Percentiles rank a stretch among this genome's conserved stretches.
Conservation (phyloP, 345 rosid species). For the Camelina hispida region DNA sequence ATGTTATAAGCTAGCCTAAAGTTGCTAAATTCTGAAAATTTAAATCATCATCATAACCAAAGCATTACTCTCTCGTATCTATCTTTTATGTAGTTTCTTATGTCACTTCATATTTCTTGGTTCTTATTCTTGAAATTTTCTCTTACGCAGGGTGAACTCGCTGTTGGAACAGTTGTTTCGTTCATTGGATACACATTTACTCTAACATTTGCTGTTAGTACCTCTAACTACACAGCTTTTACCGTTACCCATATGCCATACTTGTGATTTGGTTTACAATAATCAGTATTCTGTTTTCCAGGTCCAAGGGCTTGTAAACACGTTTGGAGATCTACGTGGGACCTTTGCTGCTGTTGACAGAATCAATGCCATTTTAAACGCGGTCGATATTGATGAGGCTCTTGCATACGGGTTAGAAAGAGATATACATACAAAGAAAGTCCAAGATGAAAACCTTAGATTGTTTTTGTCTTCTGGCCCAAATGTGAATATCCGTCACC, state of each 20-base stretch:
- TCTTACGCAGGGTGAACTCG: conserved; percentile 80
- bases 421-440: conserved; percentile 67
- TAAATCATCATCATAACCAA: not conserved
- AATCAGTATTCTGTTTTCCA: conserved; percentile 39
- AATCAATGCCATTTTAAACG: conserved; percentile 79
- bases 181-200: conserved; percentile 97
- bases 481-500: conserved; percentile 48
- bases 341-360: conserved; percentile 87
- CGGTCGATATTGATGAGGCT: conserved; percentile 81
- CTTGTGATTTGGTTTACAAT: conserved; percentile 22
- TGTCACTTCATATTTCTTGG: not conserved
- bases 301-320: conserved; percentile 98
- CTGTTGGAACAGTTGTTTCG: conserved; percentile 91
- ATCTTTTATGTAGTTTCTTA: conserved; percentile 2
- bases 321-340: conserved; percentile 95
- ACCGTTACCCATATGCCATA: conserved; percentile 21
- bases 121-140: conserved; percentile 10
- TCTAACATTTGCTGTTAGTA: conserved; percentile 87
- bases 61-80: not conserved
- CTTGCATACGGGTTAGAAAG: conserved; percentile 90
- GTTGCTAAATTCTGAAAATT: not conserved
- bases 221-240: conserved; percentile 29
- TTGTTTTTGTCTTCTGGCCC: conserved; percentile 62
- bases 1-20: conserved; percentile 1
- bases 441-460: conserved; percentile 57